Base-by-base conservation (phyloP, 2,329 filamentous ascomycete genomes). In the Arachnomyces sp. region DNA sequence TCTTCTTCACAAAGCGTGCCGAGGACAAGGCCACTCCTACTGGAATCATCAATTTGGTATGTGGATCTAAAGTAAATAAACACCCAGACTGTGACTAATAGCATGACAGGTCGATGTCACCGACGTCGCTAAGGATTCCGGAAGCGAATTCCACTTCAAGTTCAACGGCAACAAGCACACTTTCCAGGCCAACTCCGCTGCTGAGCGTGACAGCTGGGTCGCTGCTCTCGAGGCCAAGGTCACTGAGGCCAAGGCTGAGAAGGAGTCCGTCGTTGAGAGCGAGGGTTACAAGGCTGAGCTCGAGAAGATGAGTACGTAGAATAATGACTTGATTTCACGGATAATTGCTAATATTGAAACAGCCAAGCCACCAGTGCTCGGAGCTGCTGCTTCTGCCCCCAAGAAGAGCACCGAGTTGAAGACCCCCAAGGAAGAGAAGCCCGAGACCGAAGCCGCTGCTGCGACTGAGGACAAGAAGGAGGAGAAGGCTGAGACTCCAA, bases 141-240 rank as follows among this genome's bases (percentile, higher is more conserved):
- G 76, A 51, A 76, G 78, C 68, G 89, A 92, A 69, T 95, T 98
- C 74, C 73, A 80, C 59, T 84, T 96, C 74, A 86, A 82, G 61
- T 69, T 85, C 60, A 81, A 84, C 67, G 84, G 84, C 53, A 83
- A 93, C 70, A 94, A 95, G 80, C 88, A 95, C 77, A 77, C 77
- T 45, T 95, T 98, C 76, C 90, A 95, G 78, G 86, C 90, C 43
- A 58, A 72, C 55, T 82, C 60, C 56, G 56, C 77, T 36, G 71
- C 78, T 44, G 88, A 95, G 71, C 88, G 90, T 61, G 87, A 95
- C 66, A 86, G 84, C 75, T 96, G 92, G 92, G 78, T 94, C 56
- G 70, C 80, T 47, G 84, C 89, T 58, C 65, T 95, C 53, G 88
- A 92, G 77, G 69, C 77, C 57, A 86, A 89, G 74, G 77, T 85